phyloP scores from a whole-genome alignment of 805 yeast species.

The Myxozyma mucilagina region DNA sequence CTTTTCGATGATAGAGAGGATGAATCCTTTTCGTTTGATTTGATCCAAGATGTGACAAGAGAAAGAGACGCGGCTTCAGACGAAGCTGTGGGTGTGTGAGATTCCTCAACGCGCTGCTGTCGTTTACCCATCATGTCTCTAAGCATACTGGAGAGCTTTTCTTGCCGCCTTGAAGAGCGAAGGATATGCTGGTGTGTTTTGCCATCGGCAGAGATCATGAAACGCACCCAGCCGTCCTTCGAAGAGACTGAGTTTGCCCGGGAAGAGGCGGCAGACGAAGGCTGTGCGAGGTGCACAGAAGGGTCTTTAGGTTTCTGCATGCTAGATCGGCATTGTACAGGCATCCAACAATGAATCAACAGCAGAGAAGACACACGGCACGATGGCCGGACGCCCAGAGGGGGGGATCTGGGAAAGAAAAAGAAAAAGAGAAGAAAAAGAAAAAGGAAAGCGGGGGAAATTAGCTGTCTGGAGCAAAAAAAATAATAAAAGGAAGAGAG shows the following conservation, averaged over 20 bases:
- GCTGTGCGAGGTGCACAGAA: not conserved
- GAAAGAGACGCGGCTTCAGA: conserved; percentile 19
- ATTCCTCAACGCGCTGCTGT: conserved; percentile 33
- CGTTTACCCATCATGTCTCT: conserved; percentile 38
- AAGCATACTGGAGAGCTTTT: conserved; percentile 66
- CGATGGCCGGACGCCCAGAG: conserved; percentile 13
- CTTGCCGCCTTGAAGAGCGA: conserved; percentile 56
- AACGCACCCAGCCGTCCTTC: conserved; percentile 28
- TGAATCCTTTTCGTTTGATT: conserved; percentile 39
- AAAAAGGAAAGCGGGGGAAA: not conserved
- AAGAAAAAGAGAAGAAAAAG: not conserved
- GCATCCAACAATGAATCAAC: not conserved
- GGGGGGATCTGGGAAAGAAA: not conserved
- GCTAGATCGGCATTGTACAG: conserved; percentile 7
- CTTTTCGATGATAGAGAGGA: conserved; percentile 23
- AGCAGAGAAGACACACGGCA: conserved; percentile 9
- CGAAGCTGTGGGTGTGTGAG: conserved; percentile 4
- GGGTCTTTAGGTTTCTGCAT: conserved; percentile 4
- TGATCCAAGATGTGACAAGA: conserved; percentile 32
- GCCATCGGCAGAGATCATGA: conserved; percentile 51
- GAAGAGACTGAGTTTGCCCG: conserved; percentile 9
- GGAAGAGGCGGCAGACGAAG: not conserved
- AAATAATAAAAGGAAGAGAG: not conserved
- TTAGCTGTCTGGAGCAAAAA: not conserved
- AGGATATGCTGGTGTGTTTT: conserved; percentile 72